Evolutionary conservation across 2,329 filamentous ascomycete genomes (phyloP).

Genomic region (Monilinia fructicola): DNA sequence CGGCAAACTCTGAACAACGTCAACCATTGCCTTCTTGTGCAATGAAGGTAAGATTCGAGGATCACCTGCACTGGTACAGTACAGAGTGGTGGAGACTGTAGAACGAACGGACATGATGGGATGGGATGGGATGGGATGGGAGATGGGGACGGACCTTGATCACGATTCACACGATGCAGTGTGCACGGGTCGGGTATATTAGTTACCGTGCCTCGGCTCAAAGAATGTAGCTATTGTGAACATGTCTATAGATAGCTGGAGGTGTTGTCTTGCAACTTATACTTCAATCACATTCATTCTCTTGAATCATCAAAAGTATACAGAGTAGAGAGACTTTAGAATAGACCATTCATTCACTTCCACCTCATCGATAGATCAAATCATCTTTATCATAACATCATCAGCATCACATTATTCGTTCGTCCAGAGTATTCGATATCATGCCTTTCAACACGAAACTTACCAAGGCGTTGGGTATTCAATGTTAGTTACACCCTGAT

Average conservation of each 20-base stretch:
- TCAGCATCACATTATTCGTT: not conserved
- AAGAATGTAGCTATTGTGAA: slow-evolving; percentile 13
- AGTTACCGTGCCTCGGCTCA: slow-evolving; percentile 23
- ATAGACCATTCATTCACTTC: slow-evolving; percentile 22
- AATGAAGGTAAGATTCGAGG: too few species aligned
- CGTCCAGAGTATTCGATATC: slow-evolving; percentile 19
- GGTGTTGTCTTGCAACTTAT: not conserved
- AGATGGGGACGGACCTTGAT: not conserved
- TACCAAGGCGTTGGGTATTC: slow-evolving; percentile 46
- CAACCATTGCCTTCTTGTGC: not conserved
- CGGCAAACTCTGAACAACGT: not conserved
- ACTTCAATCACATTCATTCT: slow-evolving; percentile 12
- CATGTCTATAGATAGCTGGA: not conserved
- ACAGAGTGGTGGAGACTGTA: too few species aligned
- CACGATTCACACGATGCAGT: too few species aligned
- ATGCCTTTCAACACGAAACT: slow-evolving; percentile 46
- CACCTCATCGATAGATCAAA: not conserved
- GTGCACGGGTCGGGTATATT: not conserved
- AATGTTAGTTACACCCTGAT: slow-evolving; percentile 32
- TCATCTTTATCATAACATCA: not conserved
- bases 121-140: not conserved
- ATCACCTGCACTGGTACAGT: too few species aligned
- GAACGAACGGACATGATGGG: not conserved
- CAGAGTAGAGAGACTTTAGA: slow-evolving; percentile 24
- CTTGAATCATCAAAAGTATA: slow-evolving; percentile 11